A percentile compares a stretch with the other conserved stretches of the same genome.
phyloP scores from a whole-genome alignment of 495 filamentous ascomycete species.

The Wilcoxina mikolae region DNA sequence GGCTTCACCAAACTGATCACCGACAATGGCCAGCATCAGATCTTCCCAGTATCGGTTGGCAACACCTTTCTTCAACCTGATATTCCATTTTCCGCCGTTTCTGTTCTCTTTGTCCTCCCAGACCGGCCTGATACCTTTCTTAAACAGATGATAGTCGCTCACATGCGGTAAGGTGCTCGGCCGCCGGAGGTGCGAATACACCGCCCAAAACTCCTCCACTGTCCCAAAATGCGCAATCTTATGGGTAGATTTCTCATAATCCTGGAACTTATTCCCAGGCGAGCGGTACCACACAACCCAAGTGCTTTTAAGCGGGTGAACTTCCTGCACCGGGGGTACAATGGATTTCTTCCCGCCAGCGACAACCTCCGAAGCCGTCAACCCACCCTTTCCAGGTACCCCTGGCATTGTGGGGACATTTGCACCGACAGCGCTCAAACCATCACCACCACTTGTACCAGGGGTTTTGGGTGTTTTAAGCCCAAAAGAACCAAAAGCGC shows the following conservation, averaged over 20 bases:
- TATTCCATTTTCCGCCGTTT: conserved; percentile 90
- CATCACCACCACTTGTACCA: conserved; percentile 59
- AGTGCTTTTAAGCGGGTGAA: conserved; percentile 59
- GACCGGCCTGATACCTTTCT: conserved; percentile 88
- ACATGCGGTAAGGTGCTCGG: conserved; percentile 79
- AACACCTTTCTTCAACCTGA: conserved; percentile 89
- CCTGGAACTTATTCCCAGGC: conserved; percentile 72
- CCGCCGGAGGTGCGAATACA: conserved; percentile 79
- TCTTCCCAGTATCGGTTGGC: conserved; percentile 98
- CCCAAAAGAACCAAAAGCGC: conserved; percentile 96
- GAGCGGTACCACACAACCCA: conserved; percentile 97
- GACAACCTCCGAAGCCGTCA: conserved; percentile 34
- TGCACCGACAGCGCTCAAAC: conserved; percentile 27
- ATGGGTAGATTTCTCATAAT: conserved; percentile 93
- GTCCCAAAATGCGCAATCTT: conserved; percentile 67
- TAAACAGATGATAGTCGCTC: conserved; percentile 96
- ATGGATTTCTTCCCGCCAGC: conserved; percentile 52
- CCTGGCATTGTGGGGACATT: conserved; percentile 16
- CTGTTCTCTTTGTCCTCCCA: conserved; percentile 99
- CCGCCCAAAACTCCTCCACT: conserved; percentile 82
- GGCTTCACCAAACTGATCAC: conserved; percentile 89
- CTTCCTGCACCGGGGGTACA: conserved; percentile 26
- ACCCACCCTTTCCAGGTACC: conserved; percentile 20
- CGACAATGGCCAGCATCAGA: conserved; percentile 74
- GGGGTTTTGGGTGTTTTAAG: conserved; percentile 78